phyloP scores from a whole-genome alignment of 139 green algal species.

The Penium margaritaceum region DNA sequence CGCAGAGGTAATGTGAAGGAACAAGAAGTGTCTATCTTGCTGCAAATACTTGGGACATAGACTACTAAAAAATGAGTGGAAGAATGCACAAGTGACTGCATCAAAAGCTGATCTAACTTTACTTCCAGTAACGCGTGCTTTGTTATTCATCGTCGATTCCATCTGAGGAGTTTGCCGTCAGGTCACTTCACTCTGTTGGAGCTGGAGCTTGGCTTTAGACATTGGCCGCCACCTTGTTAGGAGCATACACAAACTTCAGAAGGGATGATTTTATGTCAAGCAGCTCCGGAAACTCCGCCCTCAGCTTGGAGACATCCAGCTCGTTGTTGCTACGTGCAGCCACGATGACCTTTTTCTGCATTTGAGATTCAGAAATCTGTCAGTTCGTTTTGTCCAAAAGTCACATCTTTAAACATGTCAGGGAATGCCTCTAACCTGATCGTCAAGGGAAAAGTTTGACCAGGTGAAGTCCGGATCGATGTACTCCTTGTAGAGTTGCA shows the following conservation, averaged over 20 bases:
- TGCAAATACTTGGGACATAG: too few relatives aligned
- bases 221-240: constrained; percentile 20
- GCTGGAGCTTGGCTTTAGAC: too few relatives aligned
- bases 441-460: constrained; percentile 49
- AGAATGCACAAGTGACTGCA: too few relatives aligned
- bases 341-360: constrained; percentile 93
- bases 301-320: constrained; percentile 74
- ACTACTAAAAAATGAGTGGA: too few relatives aligned
- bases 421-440: constrained; percentile 32
- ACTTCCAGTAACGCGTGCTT: too few relatives aligned
- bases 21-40: too few relatives aligned
- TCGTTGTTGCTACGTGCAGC: constrained; percentile 95
- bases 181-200: too few relatives aligned
- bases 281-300: constrained; percentile 80
- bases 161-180: too few relatives aligned
- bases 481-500: constrained; percentile 91
- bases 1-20: too few relatives aligned
- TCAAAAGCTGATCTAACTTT: too few relatives aligned
- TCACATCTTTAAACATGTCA: neutral
- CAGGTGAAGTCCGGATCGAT: constrained; percentile 89
- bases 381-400: neutral
- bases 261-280: constrained; percentile 78
- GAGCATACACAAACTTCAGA: constrained; percentile 82
- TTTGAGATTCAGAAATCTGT: neutral
- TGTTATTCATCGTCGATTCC: too few relatives aligned